Evolutionary conservation across 345 rosid genomes (phyloP).

Genomic region (Pistacia integerrima): DNA sequence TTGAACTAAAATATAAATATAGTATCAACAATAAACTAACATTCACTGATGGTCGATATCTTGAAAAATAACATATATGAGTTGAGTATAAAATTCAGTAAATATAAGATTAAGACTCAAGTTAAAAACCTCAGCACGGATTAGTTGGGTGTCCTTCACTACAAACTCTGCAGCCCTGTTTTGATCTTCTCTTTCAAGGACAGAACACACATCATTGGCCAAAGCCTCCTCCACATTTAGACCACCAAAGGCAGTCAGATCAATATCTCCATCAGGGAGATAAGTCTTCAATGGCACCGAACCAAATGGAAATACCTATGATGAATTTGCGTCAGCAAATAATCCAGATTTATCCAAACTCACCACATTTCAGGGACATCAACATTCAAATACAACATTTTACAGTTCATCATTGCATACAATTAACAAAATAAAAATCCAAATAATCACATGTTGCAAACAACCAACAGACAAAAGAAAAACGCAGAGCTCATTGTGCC

Average conservation of each 20-base stretch:
- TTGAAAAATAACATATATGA: neutral
- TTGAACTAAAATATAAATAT: neutral
- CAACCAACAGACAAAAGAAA: neutral
- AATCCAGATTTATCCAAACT: neutral
- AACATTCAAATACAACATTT: neutral
- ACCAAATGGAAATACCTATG: conserved; percentile 86
- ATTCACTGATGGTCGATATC: neutral
- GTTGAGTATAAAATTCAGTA: neutral
- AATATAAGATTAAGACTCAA: conserved; percentile 20
- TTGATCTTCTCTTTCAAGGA: conserved; percentile 72
- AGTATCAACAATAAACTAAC: neutral
- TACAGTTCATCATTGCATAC: neutral
- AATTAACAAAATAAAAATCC: neutral
- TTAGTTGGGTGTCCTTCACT: conserved; percentile 74
- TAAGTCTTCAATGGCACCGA: conserved; percentile 93
- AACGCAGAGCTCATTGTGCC: neutral
- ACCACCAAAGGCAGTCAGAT: conserved; percentile 80
- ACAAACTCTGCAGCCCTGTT: conserved; percentile 55
- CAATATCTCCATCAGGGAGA: conserved; percentile 98
- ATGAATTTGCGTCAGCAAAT: conserved; percentile 18
- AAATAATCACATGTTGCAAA: neutral
- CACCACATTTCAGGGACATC: neutral
- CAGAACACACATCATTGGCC: conserved; percentile 54
- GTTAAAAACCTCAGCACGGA: conserved; percentile 69
- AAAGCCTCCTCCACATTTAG: conserved; percentile 57